Conservation (phyloP, 345 rosid genomes). For the Bruguiera parviflora region DNA sequence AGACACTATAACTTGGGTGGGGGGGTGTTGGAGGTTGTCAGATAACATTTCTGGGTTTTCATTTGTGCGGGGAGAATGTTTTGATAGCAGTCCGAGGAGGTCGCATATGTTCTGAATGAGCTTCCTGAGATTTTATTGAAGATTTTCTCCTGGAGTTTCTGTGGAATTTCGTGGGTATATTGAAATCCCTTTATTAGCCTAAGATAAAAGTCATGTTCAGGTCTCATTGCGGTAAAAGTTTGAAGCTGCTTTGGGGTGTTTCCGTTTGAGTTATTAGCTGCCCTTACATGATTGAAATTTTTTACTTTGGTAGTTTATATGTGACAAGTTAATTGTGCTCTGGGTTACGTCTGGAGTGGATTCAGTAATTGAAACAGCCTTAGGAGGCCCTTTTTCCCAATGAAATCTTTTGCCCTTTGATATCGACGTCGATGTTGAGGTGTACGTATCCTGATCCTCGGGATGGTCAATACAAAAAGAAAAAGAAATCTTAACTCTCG, state of each 20-base stretch:
- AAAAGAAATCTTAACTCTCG: too few relatives aligned
- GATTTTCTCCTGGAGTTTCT: background rate
- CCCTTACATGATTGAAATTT: background rate
- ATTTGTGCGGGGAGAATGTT: conserved; percentile 6
- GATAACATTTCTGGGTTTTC: conserved; percentile 7
- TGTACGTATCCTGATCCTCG: too few relatives aligned
- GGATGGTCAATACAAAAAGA: too few relatives aligned
- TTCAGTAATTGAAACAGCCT: too few relatives aligned
- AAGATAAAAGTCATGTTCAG: background rate
- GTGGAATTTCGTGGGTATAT: conserved; percentile 3
- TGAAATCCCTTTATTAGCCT: background rate
- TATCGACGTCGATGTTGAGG: too few relatives aligned
- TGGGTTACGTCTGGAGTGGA: background rate
- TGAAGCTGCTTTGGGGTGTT: background rate
- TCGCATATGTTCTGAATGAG: background rate
- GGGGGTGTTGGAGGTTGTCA: conserved; percentile 2
- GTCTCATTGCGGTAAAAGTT: background rate
- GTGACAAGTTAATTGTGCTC: background rate
- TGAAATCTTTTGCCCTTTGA: too few relatives aligned
- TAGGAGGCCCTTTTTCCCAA: too few relatives aligned
- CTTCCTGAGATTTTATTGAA: background rate
- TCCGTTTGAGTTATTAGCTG: background rate
- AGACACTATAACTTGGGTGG: conserved; percentile 5
- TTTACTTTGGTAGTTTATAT: too few relatives aligned
- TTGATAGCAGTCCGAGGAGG: background rate